Evolutionary conservation across 805 yeast genomes (phyloP).

Genomic region (Sugiyamaella americana): DNA sequence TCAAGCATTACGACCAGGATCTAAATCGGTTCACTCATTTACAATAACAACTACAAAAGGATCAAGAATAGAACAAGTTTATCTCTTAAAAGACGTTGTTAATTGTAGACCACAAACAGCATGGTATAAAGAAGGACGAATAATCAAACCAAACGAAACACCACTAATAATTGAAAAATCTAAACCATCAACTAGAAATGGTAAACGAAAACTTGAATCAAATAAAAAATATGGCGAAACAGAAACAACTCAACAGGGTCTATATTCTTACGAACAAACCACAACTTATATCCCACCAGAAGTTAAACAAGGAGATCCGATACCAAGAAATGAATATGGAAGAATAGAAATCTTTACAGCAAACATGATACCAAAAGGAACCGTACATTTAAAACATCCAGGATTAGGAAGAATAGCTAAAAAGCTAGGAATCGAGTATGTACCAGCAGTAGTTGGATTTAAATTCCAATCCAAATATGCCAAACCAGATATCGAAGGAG

Average conservation of each 20-base stretch:
- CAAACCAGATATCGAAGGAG: slow-evolving; percentile 59
- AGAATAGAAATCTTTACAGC: slow-evolving; percentile 67
- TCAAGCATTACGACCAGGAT: slow-evolving; percentile 34
- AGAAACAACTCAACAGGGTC: slow-evolving; percentile 38
- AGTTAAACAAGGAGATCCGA: slow-evolving; percentile 46
- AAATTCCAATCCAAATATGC: slow-evolving; percentile 50
- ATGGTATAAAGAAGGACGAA: slow-evolving; percentile 69
- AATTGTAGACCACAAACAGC: slow-evolving; percentile 58
- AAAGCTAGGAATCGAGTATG: slow-evolving; percentile 56
- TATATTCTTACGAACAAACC: slow-evolving; percentile 70
- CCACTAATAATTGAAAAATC: slow-evolving; percentile 42
- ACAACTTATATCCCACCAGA: slow-evolving; percentile 56
- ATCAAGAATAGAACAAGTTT: slow-evolving; percentile 38
- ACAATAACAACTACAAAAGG: slow-evolving; percentile 38
- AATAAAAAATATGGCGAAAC: slow-evolving; percentile 7
- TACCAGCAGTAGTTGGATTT: slow-evolving; percentile 70
- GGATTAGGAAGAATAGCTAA: slow-evolving; percentile 58
- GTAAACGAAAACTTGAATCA: slow-evolving; percentile 1
- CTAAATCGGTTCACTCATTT: slow-evolving; percentile 5
- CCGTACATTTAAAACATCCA: slow-evolving; percentile 47
- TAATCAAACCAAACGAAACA: slow-evolving; percentile 55
- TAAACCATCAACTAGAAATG: slow-evolving; percentile 14
- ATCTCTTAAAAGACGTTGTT: slow-evolving; percentile 50
- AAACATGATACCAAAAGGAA: slow-evolving; percentile 70
- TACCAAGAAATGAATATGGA: slow-evolving; percentile 65